Evolutionary conservation across 2,329 filamentous ascomycete species (phyloP).

Genomic region (Harringtonia lauricola): DNA sequence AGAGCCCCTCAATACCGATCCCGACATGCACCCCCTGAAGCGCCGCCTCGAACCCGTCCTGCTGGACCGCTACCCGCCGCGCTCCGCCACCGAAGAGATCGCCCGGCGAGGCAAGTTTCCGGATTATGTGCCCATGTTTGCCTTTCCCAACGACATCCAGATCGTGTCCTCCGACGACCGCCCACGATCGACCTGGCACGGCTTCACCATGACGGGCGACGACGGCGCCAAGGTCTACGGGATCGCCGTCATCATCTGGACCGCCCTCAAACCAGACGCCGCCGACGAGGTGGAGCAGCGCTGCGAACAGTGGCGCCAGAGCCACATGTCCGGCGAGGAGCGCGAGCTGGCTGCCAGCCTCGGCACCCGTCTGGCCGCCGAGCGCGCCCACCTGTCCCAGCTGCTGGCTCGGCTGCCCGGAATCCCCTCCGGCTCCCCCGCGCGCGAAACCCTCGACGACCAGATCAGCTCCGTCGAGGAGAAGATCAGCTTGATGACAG

Average conservation of each 20-base stretch:
- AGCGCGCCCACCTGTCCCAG: constrained; percentile 82
- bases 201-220: constrained; percentile 93
- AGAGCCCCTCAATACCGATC: constrained; percentile 78
- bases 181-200: constrained; percentile 95
- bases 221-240: constrained; percentile 89
- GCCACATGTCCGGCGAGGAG: constrained; percentile 83
- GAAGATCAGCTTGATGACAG: constrained; percentile 94
- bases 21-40: constrained; percentile 91
- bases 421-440: constrained; percentile 67
- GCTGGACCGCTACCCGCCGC: constrained; percentile 84
- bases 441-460: constrained; percentile 78
- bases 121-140: constrained; percentile 98
- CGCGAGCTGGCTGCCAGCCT: constrained; percentile 85
- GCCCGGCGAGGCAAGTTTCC: constrained; percentile 78
- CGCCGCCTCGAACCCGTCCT: constrained; percentile 93
- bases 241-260: constrained; percentile 87
- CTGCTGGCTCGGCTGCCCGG: constrained; percentile 74
- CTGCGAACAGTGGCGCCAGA: constrained; percentile 76
- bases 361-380: constrained; percentile 74
- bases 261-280: constrained; percentile 68
- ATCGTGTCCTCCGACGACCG: constrained; percentile 92
- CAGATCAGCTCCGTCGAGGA: constrained; percentile 94
- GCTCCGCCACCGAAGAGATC: constrained; percentile 68
- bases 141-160: constrained; percentile 95
- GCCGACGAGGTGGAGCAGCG: constrained; percentile 75